These are phyloP conservation scores for Asclepias syriaca DNA, from an alignment of 257 asterid species.

Conservation along the genomic window DNA sequence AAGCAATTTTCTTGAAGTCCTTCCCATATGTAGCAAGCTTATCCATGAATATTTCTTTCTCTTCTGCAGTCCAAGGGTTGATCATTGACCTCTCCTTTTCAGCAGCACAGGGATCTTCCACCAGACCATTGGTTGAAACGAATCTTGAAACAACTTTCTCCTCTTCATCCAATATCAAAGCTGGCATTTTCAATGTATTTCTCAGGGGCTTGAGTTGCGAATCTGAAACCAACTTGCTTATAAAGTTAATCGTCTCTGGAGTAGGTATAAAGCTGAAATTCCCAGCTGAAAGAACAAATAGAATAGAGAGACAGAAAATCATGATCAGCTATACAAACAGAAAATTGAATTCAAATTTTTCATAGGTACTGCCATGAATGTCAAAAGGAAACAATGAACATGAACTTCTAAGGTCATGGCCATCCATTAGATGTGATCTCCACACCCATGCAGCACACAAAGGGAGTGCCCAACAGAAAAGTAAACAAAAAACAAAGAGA, in stretches of 20 bases:
- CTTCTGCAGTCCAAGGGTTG: constrained; percentile 76
- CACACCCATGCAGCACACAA: background rate
- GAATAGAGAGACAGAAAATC: constrained; percentile 8
- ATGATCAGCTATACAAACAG: background rate
- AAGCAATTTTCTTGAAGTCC: constrained; percentile 69
- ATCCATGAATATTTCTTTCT: constrained; percentile 70
- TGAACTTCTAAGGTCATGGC: background rate
- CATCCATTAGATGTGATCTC: background rate
- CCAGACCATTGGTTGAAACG: constrained; percentile 66
- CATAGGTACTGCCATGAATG: background rate
- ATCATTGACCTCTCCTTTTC: constrained; percentile 71
- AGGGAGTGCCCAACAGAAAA: background rate
- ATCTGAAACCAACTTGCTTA: constrained; percentile 53
- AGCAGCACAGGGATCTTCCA: constrained; percentile 76
- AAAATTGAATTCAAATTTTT: background rate
- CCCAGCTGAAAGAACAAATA: constrained; percentile 57
- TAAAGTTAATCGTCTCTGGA: constrained; percentile 45
- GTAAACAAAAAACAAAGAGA: too few species aligned
- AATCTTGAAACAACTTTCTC: constrained; percentile 52
- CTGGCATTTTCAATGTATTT: constrained; percentile 70
- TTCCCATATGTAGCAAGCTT: constrained; percentile 72
- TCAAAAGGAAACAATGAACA: background rate
- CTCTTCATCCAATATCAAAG: constrained; percentile 64
- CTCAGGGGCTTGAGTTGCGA: constrained; percentile 55
- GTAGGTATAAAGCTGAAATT: constrained; percentile 42